Evolutionary conservation across 768 basidiomycete species (phyloP), one percentile per base, ranked within the genome.

Genomic region (Amanita rimosa): DNA sequence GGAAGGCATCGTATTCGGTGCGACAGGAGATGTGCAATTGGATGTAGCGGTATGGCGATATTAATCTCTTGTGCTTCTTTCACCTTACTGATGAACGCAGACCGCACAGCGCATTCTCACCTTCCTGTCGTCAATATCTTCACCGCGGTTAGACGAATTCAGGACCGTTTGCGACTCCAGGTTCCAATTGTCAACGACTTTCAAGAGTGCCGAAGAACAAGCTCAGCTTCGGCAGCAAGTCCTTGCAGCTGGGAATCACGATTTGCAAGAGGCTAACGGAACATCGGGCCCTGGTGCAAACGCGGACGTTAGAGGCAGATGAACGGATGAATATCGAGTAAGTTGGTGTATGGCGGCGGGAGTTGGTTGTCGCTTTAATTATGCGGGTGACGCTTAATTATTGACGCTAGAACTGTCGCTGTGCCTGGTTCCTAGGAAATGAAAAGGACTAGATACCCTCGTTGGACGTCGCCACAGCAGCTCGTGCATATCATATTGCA

Each of bases 101-200:
- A 74, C 72, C 22, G 81, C 77, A 0, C 56, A 72, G 9, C 64
- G 65, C 1, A 71, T 73, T 7, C 49, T 79, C 22, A 58, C 62
- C 10, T 78, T 81, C 62, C 60, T 91, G 40, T 54, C 53, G 14
- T 62, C 70, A 2, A 60, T 80, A 39, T 63, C 69, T 50, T 83
- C 85, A 0, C 52, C 67, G 2, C 72, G 81, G 3, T 61, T 62
- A 1, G 78, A 79, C 14, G 84, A 85, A 58, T 87, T 84, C 69
- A 68, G 78, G 26, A 55, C 62, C 35, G 67, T 67, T 4, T 83
- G 79, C 49, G 70, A 75, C 43, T 54, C 50, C 13, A 73, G 62
- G 52, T 89, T 85, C 63, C 63, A 63, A 38, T 61, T 81, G 19
- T 81, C 87, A 16, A 84, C 81, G 6, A 64, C 79, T 21, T 91